Evolutionary conservation across 257 asterid genomes (phyloP), one percentile per base, ranked within the genome.

Genomic region (Ilex aquifolium): DNA sequence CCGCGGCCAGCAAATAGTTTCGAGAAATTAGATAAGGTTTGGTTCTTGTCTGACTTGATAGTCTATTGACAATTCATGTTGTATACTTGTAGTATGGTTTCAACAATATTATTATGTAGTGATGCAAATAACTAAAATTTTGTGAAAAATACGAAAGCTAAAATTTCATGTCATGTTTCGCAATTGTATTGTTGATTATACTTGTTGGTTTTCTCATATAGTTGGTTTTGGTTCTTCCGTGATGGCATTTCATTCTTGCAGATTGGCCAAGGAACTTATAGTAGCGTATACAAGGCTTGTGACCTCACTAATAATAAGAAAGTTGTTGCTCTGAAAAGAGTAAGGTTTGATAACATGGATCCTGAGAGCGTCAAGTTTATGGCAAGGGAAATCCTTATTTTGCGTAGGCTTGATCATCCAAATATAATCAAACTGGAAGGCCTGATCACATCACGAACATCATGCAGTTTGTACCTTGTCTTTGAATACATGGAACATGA

Each of bases 11-110:
- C 92, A 0, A 91, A 90, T 54, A 82, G 97, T 48, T 90, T 87
- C n/a, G 95, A 93, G 69, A 93, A 76, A 75, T 85, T 90, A 57
- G 96, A 90, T 61, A 90, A 90, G 99, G 97, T 90, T 83, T 59
- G 64, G 14, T 64, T 72, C 49, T 69, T 60, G 11, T 64, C 50
- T 9, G 29, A 51, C 60, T 56, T 55, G 59, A 67, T 50, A 44
- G 31, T 31, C 13, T 31, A n/a, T 3, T 49, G 10, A 49, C 11
- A 49, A 11, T 49, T 15, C 54, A 4, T 11, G 6, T 49, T 49
- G 54, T 21, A 21, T 21, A 49, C 5, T 0, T 11, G 1, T 49
- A n/a, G 5, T 49, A 49, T 11, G 17, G 27, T 21, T 15, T 15
- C 5, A 12, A 12, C 17, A 2, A 11, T 11, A 3, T 49, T 49